Conservation (phyloP, 1,284 basidiomycete species). For the Trichosporon faecale region DNA sequence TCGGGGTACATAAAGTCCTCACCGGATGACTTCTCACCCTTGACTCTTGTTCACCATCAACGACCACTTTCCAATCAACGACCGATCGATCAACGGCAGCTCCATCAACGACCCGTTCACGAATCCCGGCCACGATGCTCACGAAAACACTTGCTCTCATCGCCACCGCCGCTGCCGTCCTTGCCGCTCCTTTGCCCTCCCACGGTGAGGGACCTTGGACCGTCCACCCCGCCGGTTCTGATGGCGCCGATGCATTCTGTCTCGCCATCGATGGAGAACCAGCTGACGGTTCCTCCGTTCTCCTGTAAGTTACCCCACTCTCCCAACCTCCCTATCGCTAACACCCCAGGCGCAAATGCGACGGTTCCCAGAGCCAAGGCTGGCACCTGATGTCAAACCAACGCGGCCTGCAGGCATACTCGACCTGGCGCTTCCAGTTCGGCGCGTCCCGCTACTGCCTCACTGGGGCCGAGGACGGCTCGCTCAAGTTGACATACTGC, state of each 20-base stretch:
- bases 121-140: not conserved
- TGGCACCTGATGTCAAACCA: not conserved
- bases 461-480: not conserved
- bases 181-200: not conserved
- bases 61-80: too few relatives aligned
- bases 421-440: not conserved
- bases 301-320: not conserved
- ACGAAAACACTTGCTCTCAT: not conserved
- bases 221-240: not conserved
- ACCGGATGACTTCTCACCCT: too few relatives aligned
- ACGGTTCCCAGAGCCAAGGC: not conserved
- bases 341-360: not conserved
- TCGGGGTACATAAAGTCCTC: too few relatives aligned
- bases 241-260: not conserved
- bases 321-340: not conserved
- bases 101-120: not conserved
- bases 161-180: not conserved
- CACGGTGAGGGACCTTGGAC: not conserved
- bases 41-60: too few relatives aligned
- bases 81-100: too few relatives aligned
- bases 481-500: not conserved
- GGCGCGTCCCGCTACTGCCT: not conserved
- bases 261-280: not conserved
- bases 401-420: not conserved
- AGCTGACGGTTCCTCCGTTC: not conserved